Evolutionary conservation across 2,329 filamentous ascomycete genomes (phyloP), one percentile per base, ranked within the genome.

Genomic region (Ophiobolus disseminans): DNA sequence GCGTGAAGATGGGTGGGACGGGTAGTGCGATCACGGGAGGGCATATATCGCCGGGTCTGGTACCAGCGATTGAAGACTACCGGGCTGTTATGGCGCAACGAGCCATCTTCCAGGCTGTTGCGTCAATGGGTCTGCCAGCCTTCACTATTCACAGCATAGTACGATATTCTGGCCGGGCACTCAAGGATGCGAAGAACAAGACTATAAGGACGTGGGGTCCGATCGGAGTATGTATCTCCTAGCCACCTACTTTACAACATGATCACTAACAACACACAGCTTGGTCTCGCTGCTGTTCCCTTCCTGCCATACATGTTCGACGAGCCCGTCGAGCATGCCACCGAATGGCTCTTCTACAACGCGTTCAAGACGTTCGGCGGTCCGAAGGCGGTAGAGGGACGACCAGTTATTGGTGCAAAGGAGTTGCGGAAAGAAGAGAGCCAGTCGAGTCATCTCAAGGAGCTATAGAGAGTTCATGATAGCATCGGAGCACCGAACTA

Each of bases 81-180:
- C 80, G 91, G 34, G 87, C 90, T 11, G 90, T 99, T 5, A 95
- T 97, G 89, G 87, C 86, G 19, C 90, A 99, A 77, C 80, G 94
- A 56, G 92, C 86, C 1, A 82, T 97, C 17, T 99, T 99, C 76
- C 94, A 99, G 76, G 86, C 85, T 57, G 54, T 99, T 38, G 94
- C 94, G 0, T 90, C 86, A 65, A 99, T 99, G 94, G 94, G 90
- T 2, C 74, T 97, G 58, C 94, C 93, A 0, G 93, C 92, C 0
- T 90, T 97, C 55, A 96, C 91, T 0, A 96, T 97, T 48, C 93
- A 97, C 74, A 91, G 87, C 53, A 88, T 97, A 5, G 94, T 99
- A 41, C 84, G 86, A 52, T 97, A 99, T 69, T 92, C 90, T 1
- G 91, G 94, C 0, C 81, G 80, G 30, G 91, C 91, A n/a, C 73